Conservation (phyloP, 169 alveolate species). For the Plasmodium gaboni region DNA sequence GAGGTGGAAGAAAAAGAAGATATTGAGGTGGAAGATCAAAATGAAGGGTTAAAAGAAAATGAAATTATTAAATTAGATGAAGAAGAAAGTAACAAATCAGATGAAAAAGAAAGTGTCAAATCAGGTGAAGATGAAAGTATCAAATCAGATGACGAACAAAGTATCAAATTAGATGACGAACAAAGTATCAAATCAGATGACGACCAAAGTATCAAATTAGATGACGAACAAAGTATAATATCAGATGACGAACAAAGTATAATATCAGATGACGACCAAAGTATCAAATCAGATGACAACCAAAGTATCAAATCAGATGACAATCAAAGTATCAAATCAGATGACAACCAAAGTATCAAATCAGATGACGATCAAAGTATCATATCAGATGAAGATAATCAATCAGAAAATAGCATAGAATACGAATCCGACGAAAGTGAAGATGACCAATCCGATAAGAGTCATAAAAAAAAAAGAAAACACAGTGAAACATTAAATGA, state of each 20-base stretch:
- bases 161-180: too few relatives aligned
- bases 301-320: slow-evolving; percentile 6
- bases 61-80: too few relatives aligned
- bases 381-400: background rate
- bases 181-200: too few relatives aligned
- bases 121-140: too few relatives aligned
- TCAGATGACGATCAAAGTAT: background rate
- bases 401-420: background rate
- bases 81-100: background rate
- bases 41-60: too few relatives aligned
- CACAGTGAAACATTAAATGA: too few relatives aligned
- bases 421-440: background rate
- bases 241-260: background rate
- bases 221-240: background rate
- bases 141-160: too few relatives aligned
- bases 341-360: background rate
- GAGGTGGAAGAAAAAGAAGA: too few relatives aligned
- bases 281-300: background rate
- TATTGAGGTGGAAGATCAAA: too few relatives aligned
- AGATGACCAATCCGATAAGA: background rate
- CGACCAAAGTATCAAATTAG: background rate
- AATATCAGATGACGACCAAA: background rate
- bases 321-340: background rate
- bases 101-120: background rate
- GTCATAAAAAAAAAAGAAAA: background rate